These are phyloP conservation scores for Microbotryum intermedium DNA, from an alignment of 1,284 basidiomycete genomes.

Conservation along the genomic window DNA sequence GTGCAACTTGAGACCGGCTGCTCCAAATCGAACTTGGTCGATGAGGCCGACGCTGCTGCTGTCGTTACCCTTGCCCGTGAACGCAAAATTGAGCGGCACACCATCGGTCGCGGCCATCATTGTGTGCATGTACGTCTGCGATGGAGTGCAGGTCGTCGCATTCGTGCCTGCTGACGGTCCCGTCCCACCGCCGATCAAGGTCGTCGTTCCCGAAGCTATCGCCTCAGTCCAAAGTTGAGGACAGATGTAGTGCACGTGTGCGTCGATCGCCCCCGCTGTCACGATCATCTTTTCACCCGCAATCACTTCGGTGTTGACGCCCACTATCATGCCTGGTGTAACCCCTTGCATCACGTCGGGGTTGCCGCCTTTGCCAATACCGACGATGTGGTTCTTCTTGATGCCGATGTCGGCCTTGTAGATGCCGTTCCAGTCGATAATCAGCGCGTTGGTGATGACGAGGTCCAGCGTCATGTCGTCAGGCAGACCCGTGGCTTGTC, in stretches of 20 bases:
- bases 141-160: conserved; percentile 92
- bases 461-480: conserved; percentile 70
- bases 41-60: conserved; percentile 59
- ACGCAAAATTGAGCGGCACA: conserved; percentile 78
- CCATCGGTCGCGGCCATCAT: conserved; percentile 85
- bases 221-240: conserved; percentile 73
- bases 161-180: conserved; percentile 83
- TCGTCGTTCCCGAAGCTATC: conserved; percentile 36
- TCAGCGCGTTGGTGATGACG: conserved; percentile 88
- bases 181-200: conserved; percentile 50
- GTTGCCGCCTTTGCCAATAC: conserved; percentile 94
- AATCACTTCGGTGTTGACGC: conserved; percentile 84
- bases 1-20: conserved; percentile 86
- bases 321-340: conserved; percentile 63
- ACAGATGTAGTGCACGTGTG: conserved; percentile 74
- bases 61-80: conserved; percentile 65
- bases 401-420: conserved; percentile 99
- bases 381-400: conserved; percentile 61
- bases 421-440: conserved; percentile 91
- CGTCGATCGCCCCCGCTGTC: conserved; percentile 89
- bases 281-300: conserved; percentile 90
- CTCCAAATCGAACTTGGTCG: conserved; percentile 81
- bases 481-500: conserved; percentile 70
- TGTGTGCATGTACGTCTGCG: conserved; percentile 71
- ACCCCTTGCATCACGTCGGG: conserved; percentile 86